phyloP scores from a whole-genome alignment of 2,329 filamentous ascomycete species.

The Phialophora expanda region DNA sequence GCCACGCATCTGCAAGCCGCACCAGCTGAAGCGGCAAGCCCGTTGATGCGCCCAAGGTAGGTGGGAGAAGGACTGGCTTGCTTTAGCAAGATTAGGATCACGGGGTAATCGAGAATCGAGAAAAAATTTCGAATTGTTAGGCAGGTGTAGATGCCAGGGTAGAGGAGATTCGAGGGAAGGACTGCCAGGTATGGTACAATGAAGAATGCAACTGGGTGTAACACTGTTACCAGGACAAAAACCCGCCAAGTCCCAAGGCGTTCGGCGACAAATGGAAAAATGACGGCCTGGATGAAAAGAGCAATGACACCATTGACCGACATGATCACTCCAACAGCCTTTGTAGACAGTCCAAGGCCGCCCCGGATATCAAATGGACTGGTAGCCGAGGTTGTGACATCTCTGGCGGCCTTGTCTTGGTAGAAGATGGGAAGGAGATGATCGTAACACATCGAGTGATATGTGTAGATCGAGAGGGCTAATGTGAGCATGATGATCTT shows the following conservation, averaged over 20 bases:
- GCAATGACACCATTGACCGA: slow-evolving; percentile 73
- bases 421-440: slow-evolving; percentile 91
- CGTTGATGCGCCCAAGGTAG: slow-evolving; percentile 72
- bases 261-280: slow-evolving; percentile 70
- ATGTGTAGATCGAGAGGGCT: slow-evolving; percentile 84
- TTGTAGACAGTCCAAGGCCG: slow-evolving; percentile 69
- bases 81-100: slow-evolving; percentile 73
- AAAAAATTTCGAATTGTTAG: slow-evolving; percentile 69
- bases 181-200: slow-evolving; percentile 71
- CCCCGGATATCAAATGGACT: slow-evolving; percentile 64
- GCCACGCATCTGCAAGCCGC: slow-evolving; percentile 72
- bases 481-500: slow-evolving; percentile 76
- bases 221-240: slow-evolving; percentile 67
- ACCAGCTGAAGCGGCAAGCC: slow-evolving; percentile 72
- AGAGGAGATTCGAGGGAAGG: slow-evolving; percentile 60
- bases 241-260: slow-evolving; percentile 70
- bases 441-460: slow-evolving; percentile 94
- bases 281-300: slow-evolving; percentile 71
- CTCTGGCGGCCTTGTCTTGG: slow-evolving; percentile 69
- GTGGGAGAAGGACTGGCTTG: slow-evolving; percentile 68
- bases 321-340: slow-evolving; percentile 71
- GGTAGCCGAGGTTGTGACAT: slow-evolving; percentile 45
- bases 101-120: slow-evolving; percentile 71
- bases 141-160: slow-evolving; percentile 68
- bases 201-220: slow-evolving; percentile 71